Evolutionary conservation across 1,284 basidiomycete species (phyloP), one percentile per base, ranked within the genome.

Genomic region (Sanghuangporus sanghuang): DNA sequence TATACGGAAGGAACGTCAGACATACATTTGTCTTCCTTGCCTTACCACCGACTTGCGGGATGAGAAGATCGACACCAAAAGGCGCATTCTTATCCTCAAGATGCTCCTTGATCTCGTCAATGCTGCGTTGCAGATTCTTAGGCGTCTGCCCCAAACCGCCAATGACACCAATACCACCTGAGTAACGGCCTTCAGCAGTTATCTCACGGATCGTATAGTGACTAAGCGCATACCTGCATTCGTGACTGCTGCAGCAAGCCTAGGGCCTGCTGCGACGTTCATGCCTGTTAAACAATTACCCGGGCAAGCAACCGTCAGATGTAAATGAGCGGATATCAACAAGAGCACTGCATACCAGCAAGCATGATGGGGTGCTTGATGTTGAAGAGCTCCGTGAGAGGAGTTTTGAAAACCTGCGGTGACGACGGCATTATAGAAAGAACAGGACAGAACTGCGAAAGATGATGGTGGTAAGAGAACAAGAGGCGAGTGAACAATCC

Each of bases 321-420:
- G 12, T 23, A 40, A 36, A 23, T 49, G 36, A 9, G 35, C 42
- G 11, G 6, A n/a, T 53, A 40, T 12, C 42, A 32, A 52, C 23
- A 39, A 27, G 52, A 32, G 36, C 32, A 16, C 48, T 40, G 63
- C 73, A 62, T 69, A 74, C 85, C 85, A 62, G 87, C 88, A 16
- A 90, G 78, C 83, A 95, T 86, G 74, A 95, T 83, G 35, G 93
- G 93, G 74, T 95, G 93, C 73, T 84, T 84, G 69, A 95, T 87
- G 57, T 81, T 82, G 78, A 95, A 92, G 62, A 91, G 73, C 71
- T 81, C 79, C 1, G 87, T 88, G 65, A 89, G 77, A 4, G 84
- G 83, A 0, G 87, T 89, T 5, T 78, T 76, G 73, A 89, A 86
- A 14, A 87, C 73, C 27, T 82, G 79, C 23, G 75, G 70, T 36